A percentile compares a stretch with the other conserved stretches of the same genome.
These are phyloP conservation scores for Leishmania tropica DNA, from an alignment of 208 protist genomes.

Conservation along the genomic window DNA sequence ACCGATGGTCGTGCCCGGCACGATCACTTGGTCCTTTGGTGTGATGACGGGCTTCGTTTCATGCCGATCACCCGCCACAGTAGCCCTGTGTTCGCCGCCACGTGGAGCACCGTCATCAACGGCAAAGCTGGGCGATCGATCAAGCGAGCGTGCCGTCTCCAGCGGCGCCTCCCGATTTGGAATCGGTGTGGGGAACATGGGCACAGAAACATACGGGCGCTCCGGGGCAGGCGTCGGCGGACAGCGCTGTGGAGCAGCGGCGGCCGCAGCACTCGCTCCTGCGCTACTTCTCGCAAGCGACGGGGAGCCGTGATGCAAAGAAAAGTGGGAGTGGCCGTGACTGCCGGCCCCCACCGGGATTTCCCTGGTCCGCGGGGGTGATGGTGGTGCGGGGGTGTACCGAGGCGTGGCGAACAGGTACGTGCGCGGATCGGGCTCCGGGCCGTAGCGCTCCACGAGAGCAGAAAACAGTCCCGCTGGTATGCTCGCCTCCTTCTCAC, in stretches of 20 bases:
- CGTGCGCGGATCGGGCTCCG: constrained; percentile 73
- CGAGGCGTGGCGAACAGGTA: constrained; percentile 66
- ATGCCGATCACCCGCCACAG: background rate
- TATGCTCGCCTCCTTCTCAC: constrained; percentile 6
- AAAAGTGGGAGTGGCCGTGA: background rate
- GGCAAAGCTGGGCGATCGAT: constrained; percentile 26
- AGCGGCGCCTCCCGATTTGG: constrained; percentile 10
- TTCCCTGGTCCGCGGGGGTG: background rate
- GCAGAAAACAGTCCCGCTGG: constrained; percentile 39
- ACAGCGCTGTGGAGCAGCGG: constrained; percentile 12
- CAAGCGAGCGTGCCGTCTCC: constrained; percentile 21
- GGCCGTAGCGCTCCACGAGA: constrained; percentile 48
- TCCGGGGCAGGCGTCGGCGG: constrained; percentile 24
- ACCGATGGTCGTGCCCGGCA: background rate
- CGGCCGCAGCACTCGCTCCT: background rate
- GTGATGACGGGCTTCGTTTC: constrained; percentile 5
- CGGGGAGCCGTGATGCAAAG: constrained; percentile 3
- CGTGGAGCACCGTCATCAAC: background rate
- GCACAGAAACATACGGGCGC: constrained; percentile 26
- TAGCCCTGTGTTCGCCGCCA: background rate
- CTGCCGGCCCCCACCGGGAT: background rate
- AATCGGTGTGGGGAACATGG: constrained; percentile 34
- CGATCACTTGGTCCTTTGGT: constrained; percentile 16
- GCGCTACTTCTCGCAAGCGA: background rate
- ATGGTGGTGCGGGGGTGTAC: constrained; percentile 35